Evolutionary conservation across 352 stramenopile genomes (phyloP), one percentile per base, ranked within the genome.

Genomic region (Phytophthora palmivora): DNA sequence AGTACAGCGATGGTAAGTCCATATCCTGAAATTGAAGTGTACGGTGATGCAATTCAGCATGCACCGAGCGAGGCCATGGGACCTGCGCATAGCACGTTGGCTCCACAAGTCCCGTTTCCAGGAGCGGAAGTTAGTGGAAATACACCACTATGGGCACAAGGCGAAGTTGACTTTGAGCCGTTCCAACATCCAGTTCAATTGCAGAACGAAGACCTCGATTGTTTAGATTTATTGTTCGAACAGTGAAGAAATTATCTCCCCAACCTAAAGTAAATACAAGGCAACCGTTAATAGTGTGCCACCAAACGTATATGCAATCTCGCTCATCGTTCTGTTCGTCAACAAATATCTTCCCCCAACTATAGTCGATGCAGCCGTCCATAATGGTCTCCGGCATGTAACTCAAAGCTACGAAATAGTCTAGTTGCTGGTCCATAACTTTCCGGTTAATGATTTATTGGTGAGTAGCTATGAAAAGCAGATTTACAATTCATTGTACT

Each of bases 141-240:
- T 43, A 44, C n/a, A 18, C 19, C 26, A 15, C 18, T 54, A 11
- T 67, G 41, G 57, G 12, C 28, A 43, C 44, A 52, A 41, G 38
- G 24, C n/a, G 53, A 58, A 55, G 52, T 63, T 2, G 62, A 79
- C 14, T 78, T 74, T 46, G 74, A 82, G 19, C 70, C 74, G 15
- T 82, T 78, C 33, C 63, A 61, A 19, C 59, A 69, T 32, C 74
- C 70, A 12, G 74, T 82, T 38, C 33, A 73, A 38, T 43, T 82
- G 18, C 58, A 78, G 15, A 69, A 44, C 6, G 74, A 82, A 24
- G 70, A 79, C 21, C 51, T 82, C 14, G 57, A 76, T 48, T 76
- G 65, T 24, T 63, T 82, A 18, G 49, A 77, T 39, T 36, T 62
- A 15, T 32, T 76, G 5, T 73, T 54, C 24, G 61, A 75, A 54